Base-by-base conservation (phyloP, 192 early-diverging fungal genomes). In the Chytriomyces sp. region DNA sequence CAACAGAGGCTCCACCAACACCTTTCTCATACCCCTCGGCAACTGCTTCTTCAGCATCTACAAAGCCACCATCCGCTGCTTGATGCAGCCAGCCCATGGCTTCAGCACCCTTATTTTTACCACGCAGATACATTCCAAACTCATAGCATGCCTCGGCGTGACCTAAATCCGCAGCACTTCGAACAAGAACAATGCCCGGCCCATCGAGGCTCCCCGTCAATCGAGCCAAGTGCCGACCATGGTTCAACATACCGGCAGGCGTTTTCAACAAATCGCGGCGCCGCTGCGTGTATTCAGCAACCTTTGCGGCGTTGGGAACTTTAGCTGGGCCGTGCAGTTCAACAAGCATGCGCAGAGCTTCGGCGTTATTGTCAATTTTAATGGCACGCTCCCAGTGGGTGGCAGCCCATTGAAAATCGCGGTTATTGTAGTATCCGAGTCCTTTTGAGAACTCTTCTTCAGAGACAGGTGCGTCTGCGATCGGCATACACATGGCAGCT, bases 21-120 rank as follows among this genome's bases (percentile, higher is more conserved):
- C 77, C 77, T 44, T 72, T 47, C 28, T 78, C 77, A 60, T 78
- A 78, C 10, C 77, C 77, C 61, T 78, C 77, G 11, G 77, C 77
- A 49, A 78, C 69, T 28, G 67, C 68, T 47, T 78, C 77, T 49
- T 78, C 77, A 7, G 69, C 60, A 16, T 62, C 69, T 3, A 61
- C 69, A 10, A 18, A 72, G 7, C 77, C 77, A 7, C n/a, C 45
- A 13, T 78, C 77, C 5, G 77, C 77, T 45, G 69, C 69, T 23
- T 53, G 49, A 62, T 78, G 77, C 68, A 78, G 59, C 77, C 77
- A 78, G 0, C 45, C 63, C 77, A 78, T 78, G 11, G 77, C 77
- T 57, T 78, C 69, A n/a, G 26, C 67, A 43, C 77, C 77, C 62
- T 78, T 78, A 6, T 61, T 61, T 26, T 62, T 64, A 20, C 63